A percentile compares a stretch with the other conserved stretches of the same genome.
phyloP scores from a whole-genome alignment of 345 rosid species.

The Sisymbrium irio region DNA sequence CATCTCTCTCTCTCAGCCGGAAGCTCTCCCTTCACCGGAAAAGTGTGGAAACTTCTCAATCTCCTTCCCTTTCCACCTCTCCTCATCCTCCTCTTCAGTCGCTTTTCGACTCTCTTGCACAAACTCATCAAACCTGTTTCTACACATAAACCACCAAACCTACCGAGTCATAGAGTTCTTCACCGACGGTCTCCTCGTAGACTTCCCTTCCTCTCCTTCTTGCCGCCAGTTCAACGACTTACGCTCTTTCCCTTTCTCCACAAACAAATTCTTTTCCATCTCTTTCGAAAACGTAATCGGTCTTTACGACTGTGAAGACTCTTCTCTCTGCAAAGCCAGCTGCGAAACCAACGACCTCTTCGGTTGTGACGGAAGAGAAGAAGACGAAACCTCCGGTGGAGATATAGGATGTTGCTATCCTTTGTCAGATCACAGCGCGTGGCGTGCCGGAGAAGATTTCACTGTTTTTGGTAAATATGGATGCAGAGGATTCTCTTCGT shows the following conservation, averaged over 20 bases:
- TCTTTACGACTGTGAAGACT: slow-evolving; percentile 81
- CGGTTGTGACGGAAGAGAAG: slow-evolving; percentile 54
- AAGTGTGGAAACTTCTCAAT: slow-evolving; percentile 54
- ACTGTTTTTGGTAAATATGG: slow-evolving; percentile 65
- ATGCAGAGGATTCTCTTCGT: slow-evolving; percentile 78
- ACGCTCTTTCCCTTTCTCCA: slow-evolving; percentile 50
- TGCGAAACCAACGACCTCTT: slow-evolving; percentile 67
- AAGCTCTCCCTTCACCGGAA: slow-evolving; percentile 40
- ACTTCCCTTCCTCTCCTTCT: slow-evolving; percentile 54
- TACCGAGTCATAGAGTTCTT: slow-evolving; percentile 63
- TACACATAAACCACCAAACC: slow-evolving; percentile 44
- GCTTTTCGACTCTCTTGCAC: slow-evolving; percentile 60
- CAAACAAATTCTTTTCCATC: slow-evolving; percentile 48
- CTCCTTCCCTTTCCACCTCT: slow-evolving; percentile 67
- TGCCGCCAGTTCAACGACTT: slow-evolving; percentile 71
- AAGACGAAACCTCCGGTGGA: slow-evolving; percentile 32
- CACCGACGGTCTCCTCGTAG: slow-evolving; percentile 67
- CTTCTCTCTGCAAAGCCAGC: slow-evolving; percentile 64
- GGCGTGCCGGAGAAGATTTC: slow-evolving; percentile 63
- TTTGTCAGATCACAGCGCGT: slow-evolving; percentile 63
- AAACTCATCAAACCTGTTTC: slow-evolving; percentile 56
- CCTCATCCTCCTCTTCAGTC: slow-evolving; percentile 45
- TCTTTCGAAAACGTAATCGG: slow-evolving; percentile 71
- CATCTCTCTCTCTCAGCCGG: slow-evolving; percentile 35
- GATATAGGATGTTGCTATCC: slow-evolving; percentile 80